Conservation (phyloP, 148 eudicot genomes). For the Dysphania ambrosioides region DNA sequence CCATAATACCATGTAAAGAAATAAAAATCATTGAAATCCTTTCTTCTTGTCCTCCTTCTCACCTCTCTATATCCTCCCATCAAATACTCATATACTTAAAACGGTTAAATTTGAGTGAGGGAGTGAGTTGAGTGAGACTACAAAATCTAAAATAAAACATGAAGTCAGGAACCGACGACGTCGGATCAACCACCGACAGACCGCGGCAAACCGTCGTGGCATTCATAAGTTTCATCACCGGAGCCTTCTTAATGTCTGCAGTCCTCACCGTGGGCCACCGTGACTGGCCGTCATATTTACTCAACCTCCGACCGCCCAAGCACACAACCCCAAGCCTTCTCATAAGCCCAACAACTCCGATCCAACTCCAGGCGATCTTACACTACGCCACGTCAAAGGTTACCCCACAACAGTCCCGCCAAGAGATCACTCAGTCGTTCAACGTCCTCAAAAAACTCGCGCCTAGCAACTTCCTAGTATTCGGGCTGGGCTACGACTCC, state of each 20-base stretch:
- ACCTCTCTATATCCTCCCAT: no score
- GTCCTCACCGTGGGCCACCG: conserved; percentile 10
- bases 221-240: conserved; percentile 20
- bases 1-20: no score
- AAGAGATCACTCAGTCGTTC: conserved; percentile 35
- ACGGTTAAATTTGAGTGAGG: no score
- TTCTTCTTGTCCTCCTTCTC: no score
- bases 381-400: conserved; percentile 46
- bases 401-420: conserved; percentile 35
- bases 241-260: conserved; percentile 9
- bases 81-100: no score
- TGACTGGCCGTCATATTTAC: conserved; percentile 1
- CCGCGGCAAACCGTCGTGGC: conserved; percentile 9
- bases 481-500: conserved; percentile 49
- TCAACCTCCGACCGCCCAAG: not conserved
- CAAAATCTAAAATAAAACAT: no score
- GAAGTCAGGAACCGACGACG: conserved; percentile 4
- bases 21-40: no score
- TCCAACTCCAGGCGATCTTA: conserved; percentile 33
- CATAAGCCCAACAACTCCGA: conserved; percentile 9
- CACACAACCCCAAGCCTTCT: no score
- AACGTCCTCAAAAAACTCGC: conserved; percentile 18
- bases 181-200: conserved; percentile 10
- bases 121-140: no score
- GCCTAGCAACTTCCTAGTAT: conserved; percentile 43